phyloP scores from a whole-genome alignment of 306 rosid genomes.

The Trifolium dubium region DNA sequence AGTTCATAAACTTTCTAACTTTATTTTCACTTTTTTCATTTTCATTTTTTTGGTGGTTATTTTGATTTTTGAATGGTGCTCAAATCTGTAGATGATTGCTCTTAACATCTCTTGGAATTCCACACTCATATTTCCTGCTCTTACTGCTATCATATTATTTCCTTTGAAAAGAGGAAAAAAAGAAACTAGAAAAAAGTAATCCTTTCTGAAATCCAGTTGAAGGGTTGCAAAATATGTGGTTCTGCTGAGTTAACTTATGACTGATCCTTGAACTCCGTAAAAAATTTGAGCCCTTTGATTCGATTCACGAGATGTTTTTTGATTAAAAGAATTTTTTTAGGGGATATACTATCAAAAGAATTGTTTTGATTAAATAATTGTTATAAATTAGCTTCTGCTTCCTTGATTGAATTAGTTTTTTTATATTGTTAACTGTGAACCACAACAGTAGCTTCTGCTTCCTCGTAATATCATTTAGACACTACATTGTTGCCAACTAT shows the following conservation, averaged over 20 bases:
- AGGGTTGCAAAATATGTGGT: slow-evolving; percentile 26
- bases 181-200: background rate
- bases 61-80: slow-evolving; percentile 28
- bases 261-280: background rate
- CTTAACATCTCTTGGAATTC: background rate
- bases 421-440: slow-evolving; percentile 14
- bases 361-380: background rate
- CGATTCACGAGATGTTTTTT: slow-evolving; percentile 15
- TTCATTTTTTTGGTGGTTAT: slow-evolving; percentile 19
- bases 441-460: background rate
- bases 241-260: slow-evolving; percentile 9
- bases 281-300: slow-evolving; percentile 19
- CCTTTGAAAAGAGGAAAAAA: background rate
- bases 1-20: slow-evolving; percentile 20
- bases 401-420: slow-evolving; percentile 10
- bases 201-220: slow-evolving; percentile 16
- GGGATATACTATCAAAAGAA: background rate
- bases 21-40: background rate
- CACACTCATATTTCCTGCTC: slow-evolving; percentile 9
- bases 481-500: background rate
- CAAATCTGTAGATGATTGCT: slow-evolving; percentile 32
- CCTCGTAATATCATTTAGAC: slow-evolving; percentile 15
- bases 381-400: slow-evolving; percentile 10
- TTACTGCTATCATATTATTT: background rate
- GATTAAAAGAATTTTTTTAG: no score